phyloP scores from a whole-genome alignment of 148 eudicot species.

The Rhododendron ferrugineum region DNA sequence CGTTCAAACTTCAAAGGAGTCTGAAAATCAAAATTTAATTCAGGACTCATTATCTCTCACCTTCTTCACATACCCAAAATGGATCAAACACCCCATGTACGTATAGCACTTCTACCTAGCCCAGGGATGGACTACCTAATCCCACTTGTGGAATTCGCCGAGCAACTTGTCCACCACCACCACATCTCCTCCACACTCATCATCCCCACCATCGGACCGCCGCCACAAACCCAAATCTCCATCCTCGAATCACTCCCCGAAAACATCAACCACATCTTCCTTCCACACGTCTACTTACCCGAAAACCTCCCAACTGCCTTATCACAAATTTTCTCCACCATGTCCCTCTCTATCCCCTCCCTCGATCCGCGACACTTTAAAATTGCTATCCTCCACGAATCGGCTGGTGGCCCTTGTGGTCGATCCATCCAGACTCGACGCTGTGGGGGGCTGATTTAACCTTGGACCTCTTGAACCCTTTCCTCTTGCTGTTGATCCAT shows the following conservation, averaged over 20 bases:
- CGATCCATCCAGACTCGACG: constrained; percentile 9
- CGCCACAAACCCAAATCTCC: constrained; percentile 23
- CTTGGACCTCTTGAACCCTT: too few relatives aligned
- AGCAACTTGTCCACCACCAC: constrained; percentile 19
- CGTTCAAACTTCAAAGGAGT: too few relatives aligned
- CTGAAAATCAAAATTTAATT: too few relatives aligned
- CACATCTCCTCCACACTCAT: constrained; percentile 32
- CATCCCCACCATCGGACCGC: constrained; percentile 27
- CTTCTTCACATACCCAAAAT: not conserved
- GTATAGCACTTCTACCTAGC: constrained; percentile 46
- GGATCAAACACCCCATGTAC: constrained; percentile 25
- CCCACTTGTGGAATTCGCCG: constrained; percentile 35
- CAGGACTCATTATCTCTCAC: not conserved
- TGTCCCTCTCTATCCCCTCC: not conserved
- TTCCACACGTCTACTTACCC: not conserved
- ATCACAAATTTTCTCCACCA: not conserved
- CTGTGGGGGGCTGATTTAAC: too few relatives aligned
- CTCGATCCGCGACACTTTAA: constrained; percentile 3
- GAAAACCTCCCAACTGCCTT: not conserved
- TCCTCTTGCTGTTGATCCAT: too few relatives aligned
- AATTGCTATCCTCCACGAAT: not conserved
- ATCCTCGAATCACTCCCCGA: constrained; percentile 30
- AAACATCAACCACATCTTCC: constrained; percentile 13
- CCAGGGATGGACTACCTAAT: constrained; percentile 62
- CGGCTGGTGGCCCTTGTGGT: constrained; percentile 9